These are phyloP conservation scores for Neurospora sp. DNA, from an alignment of 495 filamentous ascomycete species.

Conservation along the genomic window DNA sequence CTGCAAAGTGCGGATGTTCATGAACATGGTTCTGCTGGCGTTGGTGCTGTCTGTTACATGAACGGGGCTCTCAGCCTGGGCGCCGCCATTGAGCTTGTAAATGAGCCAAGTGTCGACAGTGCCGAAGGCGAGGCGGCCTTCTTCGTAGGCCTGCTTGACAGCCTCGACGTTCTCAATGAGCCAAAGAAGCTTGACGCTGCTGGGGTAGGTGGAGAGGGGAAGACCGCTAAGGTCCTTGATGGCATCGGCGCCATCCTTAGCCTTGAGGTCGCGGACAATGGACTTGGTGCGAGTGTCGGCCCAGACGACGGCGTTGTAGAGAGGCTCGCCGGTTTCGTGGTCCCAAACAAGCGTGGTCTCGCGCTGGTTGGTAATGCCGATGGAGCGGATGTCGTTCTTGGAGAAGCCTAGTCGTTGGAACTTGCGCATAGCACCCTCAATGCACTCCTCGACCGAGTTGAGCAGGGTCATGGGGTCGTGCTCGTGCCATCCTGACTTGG, in stretches of 20 bases:
- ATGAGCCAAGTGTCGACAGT: constrained; percentile 93
- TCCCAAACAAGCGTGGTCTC: constrained; percentile 94
- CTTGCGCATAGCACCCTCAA: constrained; percentile 65
- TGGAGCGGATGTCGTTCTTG: constrained; percentile 63
- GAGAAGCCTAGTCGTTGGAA: constrained; percentile 65
- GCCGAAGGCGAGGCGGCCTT: constrained; percentile 73
- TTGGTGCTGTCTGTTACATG: constrained; percentile 89
- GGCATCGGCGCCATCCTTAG: constrained; percentile 51
- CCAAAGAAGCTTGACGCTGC: constrained; percentile 83
- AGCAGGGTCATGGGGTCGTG: constrained; percentile 80
- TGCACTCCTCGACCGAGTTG: constrained; percentile 70
- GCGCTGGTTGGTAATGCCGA: constrained; percentile 91
- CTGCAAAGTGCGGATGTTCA: constrained; percentile 77
- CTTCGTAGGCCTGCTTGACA: constrained; percentile 70
- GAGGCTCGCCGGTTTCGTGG: constrained; percentile 68
- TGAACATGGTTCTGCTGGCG: constrained; percentile 92
- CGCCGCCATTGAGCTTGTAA: constrained; percentile 83
- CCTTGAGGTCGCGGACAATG: constrained; percentile 75
- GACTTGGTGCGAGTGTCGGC: constrained; percentile 77
- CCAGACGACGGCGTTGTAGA: constrained; percentile 90
- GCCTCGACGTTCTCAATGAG: constrained; percentile 61
- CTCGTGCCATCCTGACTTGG: constrained; percentile 89
- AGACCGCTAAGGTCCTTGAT: constrained; percentile 72
- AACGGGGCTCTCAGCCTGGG: constrained; percentile 40
- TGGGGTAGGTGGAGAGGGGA: constrained; percentile 89